Evolutionary conservation across 805 yeast genomes (phyloP), one percentile per base, ranked within the genome.

Genomic region (Blastobotrys chiropterorum): DNA sequence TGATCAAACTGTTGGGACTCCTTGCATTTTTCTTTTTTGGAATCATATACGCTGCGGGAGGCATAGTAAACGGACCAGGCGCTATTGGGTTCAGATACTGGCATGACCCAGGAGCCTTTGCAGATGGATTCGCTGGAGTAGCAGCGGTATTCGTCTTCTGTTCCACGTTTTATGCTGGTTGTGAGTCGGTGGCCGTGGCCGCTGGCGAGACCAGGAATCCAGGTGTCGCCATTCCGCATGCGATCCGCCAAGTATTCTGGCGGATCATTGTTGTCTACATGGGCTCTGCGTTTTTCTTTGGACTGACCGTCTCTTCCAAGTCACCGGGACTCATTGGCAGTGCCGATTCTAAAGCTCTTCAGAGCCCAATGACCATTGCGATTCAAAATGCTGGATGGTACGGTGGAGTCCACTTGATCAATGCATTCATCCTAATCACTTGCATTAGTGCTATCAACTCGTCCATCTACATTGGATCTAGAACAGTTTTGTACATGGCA

Each of bases 401-500:
- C 38, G 69, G 67, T n/a, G 72, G 76, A 7, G 71, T 77, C 6
- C 78, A 83, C 59, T 72, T 82, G 55, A 71, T 81, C 57, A 81
- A 82, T 56, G 81, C 88, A 0, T 77, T 85, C 59, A 77, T 85
- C 55, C 68, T 83, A 53, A 62, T 82, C 13, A 82, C 85, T 1
- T 79, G 86, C 59, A 65, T 85, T 43, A 80, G 86, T 31, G 86
- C 90, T 3, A 79, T 83, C 61, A 85, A 85, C 67, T 76, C 85
- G 42, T 78, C 85, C 38, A 79, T 84, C 49, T 85, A 80, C 65
- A 75, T 84, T 64, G 87, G 86, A 8, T 79, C 87, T 2, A 73
- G 90, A 64, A 77, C 88, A 0, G 70, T 85, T 13, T 79, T 83
- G 56, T 80, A 78, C 50, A 74, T 84, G 74, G 82, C 89, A 3